These are phyloP conservation scores for Dryas alaskensis DNA, from an alignment of 306 rosid species.

Conservation along the genomic window DNA sequence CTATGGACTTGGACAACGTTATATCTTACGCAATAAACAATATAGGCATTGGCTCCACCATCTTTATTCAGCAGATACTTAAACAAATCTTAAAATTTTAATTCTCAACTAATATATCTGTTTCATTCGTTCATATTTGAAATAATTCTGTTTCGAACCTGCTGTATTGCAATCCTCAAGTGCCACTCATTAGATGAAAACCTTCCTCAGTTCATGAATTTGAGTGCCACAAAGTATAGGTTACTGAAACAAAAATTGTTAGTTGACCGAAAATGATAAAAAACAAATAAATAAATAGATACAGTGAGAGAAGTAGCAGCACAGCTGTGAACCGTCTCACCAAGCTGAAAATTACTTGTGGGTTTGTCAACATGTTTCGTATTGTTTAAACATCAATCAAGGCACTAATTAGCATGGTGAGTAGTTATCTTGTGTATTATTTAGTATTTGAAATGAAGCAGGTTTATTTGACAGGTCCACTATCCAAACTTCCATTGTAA, in stretches of 20 bases:
- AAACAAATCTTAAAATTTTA: too few relatives aligned
- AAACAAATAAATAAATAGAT: background rate
- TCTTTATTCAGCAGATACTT: background rate
- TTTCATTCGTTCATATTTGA: too few relatives aligned
- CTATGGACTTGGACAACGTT: conserved; percentile 24
- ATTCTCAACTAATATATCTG: too few relatives aligned
- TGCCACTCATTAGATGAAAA: background rate
- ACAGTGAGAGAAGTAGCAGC: conserved; percentile 2
- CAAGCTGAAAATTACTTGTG: background rate
- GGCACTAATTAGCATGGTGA: conserved; percentile 26
- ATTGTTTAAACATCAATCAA: conserved; percentile 36
- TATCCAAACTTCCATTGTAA: conserved; percentile 3
- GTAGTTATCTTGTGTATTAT: conserved; percentile 10
- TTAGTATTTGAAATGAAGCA: conserved; percentile 32
- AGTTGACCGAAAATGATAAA: background rate
- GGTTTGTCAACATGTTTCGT: conserved; percentile 12
- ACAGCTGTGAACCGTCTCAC: conserved; percentile 9
- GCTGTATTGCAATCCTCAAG: background rate
- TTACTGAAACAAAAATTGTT: background rate
- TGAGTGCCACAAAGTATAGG: too few relatives aligned
- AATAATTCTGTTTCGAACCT: too few relatives aligned
- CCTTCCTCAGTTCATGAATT: background rate
- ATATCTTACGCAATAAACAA: background rate
- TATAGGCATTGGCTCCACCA: conserved; percentile 11
- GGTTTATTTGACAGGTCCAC: conserved; percentile 36